Conservation (phyloP, 805 yeast genomes). For the Yarrowia porcina region DNA sequence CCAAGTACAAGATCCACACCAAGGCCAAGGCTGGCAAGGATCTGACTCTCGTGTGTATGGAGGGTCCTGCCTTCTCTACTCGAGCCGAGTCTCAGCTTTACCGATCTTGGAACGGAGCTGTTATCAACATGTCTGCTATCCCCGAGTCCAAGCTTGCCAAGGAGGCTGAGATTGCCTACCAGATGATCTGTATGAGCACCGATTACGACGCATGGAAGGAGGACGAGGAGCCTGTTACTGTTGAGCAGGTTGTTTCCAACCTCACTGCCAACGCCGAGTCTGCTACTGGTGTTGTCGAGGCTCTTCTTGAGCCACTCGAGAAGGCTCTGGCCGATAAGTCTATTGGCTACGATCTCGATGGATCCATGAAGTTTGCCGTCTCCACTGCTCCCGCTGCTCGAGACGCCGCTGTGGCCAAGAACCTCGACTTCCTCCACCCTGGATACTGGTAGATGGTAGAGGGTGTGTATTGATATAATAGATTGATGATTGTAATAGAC, state of each 20-base stretch:
- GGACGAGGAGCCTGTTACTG: slow-evolving; percentile 93
- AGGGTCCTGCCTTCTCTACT: slow-evolving; percentile 97
- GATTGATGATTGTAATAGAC: too few relatives aligned
- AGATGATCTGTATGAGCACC: slow-evolving; percentile 98
- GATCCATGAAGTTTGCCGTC: slow-evolving; percentile 76
- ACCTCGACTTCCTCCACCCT: slow-evolving; percentile 85
- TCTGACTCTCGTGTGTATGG: slow-evolving; percentile 90
- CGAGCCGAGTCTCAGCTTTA: slow-evolving; percentile 93
- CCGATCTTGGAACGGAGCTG: slow-evolving; percentile 84
- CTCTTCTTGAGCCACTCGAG: slow-evolving; percentile 64
- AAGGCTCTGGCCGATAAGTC: slow-evolving; percentile 51
- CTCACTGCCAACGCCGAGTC: slow-evolving; percentile 81
- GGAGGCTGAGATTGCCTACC: slow-evolving; percentile 95
- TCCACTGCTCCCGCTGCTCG: slow-evolving; percentile 74
- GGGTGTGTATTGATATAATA: too few relatives aligned
- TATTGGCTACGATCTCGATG: slow-evolving; percentile 68
- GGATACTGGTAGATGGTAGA: slow-evolving; percentile 75
- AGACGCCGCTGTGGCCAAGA: slow-evolving; percentile 66
- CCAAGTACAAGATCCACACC: slow-evolving; percentile 58
- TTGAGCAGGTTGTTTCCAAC: slow-evolving; percentile 93
- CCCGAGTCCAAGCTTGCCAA: slow-evolving; percentile 98
- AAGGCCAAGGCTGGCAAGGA: slow-evolving; percentile 67
- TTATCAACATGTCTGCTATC: slow-evolving; percentile 92
- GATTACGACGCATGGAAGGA: slow-evolving; percentile 99
- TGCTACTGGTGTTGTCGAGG: slow-evolving; percentile 74